phyloP scores from a whole-genome alignment of 257 asterid genomes.

The Penstemon davidsonii region DNA sequence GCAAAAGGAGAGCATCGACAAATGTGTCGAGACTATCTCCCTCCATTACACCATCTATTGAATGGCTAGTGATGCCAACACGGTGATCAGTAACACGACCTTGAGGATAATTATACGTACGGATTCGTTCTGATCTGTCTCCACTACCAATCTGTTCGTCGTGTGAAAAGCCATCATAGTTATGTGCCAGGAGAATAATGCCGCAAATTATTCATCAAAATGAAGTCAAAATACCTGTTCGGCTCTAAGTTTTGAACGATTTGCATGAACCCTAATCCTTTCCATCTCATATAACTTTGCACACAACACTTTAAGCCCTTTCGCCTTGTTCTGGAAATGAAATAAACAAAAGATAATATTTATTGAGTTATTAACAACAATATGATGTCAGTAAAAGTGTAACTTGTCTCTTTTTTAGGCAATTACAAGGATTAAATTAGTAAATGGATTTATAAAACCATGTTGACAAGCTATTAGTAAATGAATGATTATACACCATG shows the following conservation, averaged over 20 bases:
- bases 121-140: conserved; percentile 97
- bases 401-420: conserved; percentile 1
- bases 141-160: conserved; percentile 87
- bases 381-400: not conserved
- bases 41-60: conserved; percentile 73
- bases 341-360: conserved; percentile 9
- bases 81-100: conserved; percentile 99
- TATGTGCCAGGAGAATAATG: not conserved
- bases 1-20: conserved; percentile 82
- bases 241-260: conserved; percentile 78
- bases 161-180: conserved; percentile 17
- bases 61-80: conserved; percentile 80
- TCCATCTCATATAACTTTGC: conserved; percentile 85
- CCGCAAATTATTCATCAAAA: conserved; percentile 7
- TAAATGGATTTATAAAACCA: not conserved
- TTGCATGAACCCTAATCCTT: conserved; percentile 59
- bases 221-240: conserved; percentile 56
- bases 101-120: conserved; percentile 95
- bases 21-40: conserved; percentile 79
- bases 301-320: conserved; percentile 83
- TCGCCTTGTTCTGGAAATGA: conserved; percentile 74
- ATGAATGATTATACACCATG: too few relatives aligned
- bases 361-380: not conserved
- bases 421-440: not conserved
- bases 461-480: too few relatives aligned